Evolutionary conservation across 2,329 filamentous ascomycete species (phyloP).

Genomic region (Macrophomina phaseolina): DNA sequence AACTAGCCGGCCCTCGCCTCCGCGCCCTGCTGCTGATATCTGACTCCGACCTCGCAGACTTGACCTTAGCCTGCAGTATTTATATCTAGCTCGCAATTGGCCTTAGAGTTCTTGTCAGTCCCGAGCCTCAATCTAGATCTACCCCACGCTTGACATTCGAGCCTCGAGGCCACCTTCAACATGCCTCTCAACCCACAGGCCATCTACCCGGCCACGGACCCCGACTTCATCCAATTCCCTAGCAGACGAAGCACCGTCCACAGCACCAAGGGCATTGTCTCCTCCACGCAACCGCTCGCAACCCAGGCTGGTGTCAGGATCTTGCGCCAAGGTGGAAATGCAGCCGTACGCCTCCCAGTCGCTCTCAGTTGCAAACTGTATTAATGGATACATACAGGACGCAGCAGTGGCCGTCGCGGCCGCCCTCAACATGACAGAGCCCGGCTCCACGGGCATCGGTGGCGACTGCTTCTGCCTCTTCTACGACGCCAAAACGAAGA

Average conservation of each 20-base stretch:
- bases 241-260: constrained; percentile 91
- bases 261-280: constrained; percentile 88
- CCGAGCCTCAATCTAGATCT: neutral
- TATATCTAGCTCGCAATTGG: no score
- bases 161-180: neutral
- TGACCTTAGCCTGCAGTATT: neutral
- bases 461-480: constrained; percentile 97
- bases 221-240: constrained; percentile 68
- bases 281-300: constrained; percentile 88
- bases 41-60: neutral
- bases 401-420: constrained; percentile 96
- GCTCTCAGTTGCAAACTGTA: neutral
- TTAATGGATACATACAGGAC: constrained; percentile 62
- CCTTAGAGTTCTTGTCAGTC: neutral
- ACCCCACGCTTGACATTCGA: neutral
- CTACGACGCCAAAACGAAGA: constrained; percentile 82
- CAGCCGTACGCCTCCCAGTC: constrained; percentile 65
- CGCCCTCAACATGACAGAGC: constrained; percentile 91
- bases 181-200: constrained; percentile 56
- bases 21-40: neutral
- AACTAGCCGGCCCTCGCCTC: neutral
- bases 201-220: constrained; percentile 56
- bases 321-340: constrained; percentile 88
- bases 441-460: constrained; percentile 90
- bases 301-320: constrained; percentile 85